phyloP scores from a whole-genome alignment of 441 rosid species.

The Gossypium davidsonii region DNA sequence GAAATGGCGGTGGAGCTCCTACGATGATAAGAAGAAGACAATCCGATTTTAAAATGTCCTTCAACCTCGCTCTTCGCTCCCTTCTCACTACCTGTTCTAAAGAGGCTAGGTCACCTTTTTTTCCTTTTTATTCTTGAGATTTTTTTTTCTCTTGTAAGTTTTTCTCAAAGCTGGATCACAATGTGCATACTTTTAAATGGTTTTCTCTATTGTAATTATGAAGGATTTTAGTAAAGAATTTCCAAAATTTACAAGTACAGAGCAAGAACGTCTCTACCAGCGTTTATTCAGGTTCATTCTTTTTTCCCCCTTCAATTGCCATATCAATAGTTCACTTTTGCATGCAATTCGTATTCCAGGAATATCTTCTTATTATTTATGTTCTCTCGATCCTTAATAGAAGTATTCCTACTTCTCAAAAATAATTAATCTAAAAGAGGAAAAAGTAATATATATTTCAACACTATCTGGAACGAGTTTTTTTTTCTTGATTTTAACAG shows the following conservation, averaged over 20 bases:
- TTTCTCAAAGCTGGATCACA: background rate
- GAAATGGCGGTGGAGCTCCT: background rate
- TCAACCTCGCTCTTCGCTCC: slow-evolving; percentile 51
- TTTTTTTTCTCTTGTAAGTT: background rate
- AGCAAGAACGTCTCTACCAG: slow-evolving; percentile 35
- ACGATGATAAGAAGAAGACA: slow-evolving; percentile 25
- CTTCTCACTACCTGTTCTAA: slow-evolving; percentile 56
- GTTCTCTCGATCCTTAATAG: background rate
- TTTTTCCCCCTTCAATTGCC: background rate
- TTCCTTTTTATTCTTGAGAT: background rate
- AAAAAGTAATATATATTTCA: background rate
- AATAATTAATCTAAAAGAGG: background rate
- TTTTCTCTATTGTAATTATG: background rate
- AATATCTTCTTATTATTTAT: background rate
- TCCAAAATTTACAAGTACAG: slow-evolving; percentile 26
- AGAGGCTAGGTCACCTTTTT: slow-evolving; percentile 29
- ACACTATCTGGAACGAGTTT: background rate
- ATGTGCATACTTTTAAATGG: background rate
- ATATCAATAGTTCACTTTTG: background rate
- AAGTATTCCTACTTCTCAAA: background rate
- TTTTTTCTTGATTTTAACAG: background rate
- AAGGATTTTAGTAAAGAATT: slow-evolving; percentile 44
- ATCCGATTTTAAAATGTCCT: slow-evolving; percentile 43
- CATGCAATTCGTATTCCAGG: background rate
- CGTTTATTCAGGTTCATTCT: slow-evolving; percentile 34